These are phyloP conservation scores for Asparagopsis taxiformis DNA, from an alignment of 31 red algal genomes.

Conservation along the genomic window DNA sequence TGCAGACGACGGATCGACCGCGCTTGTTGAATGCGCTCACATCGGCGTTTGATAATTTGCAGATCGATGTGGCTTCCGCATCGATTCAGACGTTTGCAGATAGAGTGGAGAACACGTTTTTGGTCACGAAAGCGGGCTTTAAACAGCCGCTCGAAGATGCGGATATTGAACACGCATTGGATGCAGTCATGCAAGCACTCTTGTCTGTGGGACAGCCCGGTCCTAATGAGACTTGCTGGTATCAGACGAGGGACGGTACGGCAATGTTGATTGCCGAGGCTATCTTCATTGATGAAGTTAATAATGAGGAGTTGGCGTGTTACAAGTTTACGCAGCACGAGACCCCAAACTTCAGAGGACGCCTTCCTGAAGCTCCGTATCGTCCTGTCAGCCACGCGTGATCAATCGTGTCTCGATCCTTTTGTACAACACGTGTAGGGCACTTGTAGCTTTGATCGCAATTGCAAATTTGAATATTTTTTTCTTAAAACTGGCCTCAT, in stretches of 20 bases:
- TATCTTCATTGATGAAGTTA: slow-evolving; percentile 73
- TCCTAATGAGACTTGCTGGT: slow-evolving; percentile 53
- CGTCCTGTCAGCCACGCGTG: slow-evolving; percentile 22
- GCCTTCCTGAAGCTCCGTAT: slow-evolving; percentile 67
- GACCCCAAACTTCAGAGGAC: slow-evolving; percentile 76
- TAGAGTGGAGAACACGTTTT: slow-evolving; percentile 68
- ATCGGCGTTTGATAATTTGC: slow-evolving; percentile 14
- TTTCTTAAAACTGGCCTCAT: too few relatives aligned
- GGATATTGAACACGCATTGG: slow-evolving; percentile 32
- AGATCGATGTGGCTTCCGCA: slow-evolving; percentile 51
- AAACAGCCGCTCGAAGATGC: slow-evolving; percentile 47
- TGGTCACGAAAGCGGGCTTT: slow-evolving; percentile 52
- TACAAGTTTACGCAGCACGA: slow-evolving; percentile 64
- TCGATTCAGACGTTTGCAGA: slow-evolving; percentile 46
- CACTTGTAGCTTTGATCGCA: too few relatives aligned
- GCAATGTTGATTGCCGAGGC: slow-evolving; percentile 57
- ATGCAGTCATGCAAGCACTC: slow-evolving; percentile 36
- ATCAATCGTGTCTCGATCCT: too few relatives aligned
- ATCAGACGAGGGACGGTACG: slow-evolving; percentile 63
- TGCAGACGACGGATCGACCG: slow-evolving; percentile 71
- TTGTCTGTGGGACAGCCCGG: slow-evolving; percentile 23
- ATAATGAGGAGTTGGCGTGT: slow-evolving; percentile 53
- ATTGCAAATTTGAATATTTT: too few relatives aligned
- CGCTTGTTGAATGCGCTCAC: slow-evolving; percentile 36
- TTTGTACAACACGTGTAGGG: too few relatives aligned